Evolutionary conservation across 768 basidiomycete genomes (phyloP).

Genomic region (Leccinum broughii): DNA sequence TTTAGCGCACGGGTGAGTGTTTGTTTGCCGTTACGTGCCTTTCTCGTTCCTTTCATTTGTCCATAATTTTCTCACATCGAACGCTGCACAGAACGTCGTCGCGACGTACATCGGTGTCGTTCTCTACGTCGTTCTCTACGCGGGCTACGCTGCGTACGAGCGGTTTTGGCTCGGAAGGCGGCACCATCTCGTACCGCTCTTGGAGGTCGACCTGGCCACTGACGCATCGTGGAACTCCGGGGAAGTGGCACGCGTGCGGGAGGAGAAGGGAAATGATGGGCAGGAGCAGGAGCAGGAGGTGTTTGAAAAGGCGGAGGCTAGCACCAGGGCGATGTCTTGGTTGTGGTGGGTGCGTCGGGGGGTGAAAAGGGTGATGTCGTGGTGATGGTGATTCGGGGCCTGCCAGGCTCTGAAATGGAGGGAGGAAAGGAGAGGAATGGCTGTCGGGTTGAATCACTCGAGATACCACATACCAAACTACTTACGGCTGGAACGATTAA

Average conservation of each 20-base stretch:
- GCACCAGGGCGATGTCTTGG: not conserved
- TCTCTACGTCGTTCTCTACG: conserved; percentile 46
- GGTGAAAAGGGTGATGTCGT: not conserved
- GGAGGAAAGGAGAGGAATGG: no score
- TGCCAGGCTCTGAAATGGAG: no score
- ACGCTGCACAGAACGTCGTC: conserved; percentile 46
- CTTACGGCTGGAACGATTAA: not conserved
- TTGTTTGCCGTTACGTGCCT: not conserved
- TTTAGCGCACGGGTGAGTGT: conserved; percentile 43
- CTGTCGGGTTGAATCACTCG: no score
- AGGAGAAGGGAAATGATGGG: conserved; percentile 21
- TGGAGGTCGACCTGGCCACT: conserved; percentile 51
- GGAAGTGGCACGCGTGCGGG: conserved; percentile 39
- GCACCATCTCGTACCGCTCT: conserved; percentile 42
- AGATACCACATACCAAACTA: not conserved
- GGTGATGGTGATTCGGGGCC: not conserved
- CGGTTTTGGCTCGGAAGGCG: conserved; percentile 30
- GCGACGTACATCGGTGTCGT: conserved; percentile 56
- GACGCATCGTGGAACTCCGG: conserved; percentile 54
- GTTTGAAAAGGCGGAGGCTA: not conserved
- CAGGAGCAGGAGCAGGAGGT: not conserved
- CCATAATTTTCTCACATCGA: not conserved
- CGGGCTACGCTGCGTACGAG: conserved; percentile 45
- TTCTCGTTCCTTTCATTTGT: not conserved
- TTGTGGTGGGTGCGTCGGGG: not conserved